Conservation (phyloP, 139 green algal genomes). For the Nannochloris sp. region DNA sequence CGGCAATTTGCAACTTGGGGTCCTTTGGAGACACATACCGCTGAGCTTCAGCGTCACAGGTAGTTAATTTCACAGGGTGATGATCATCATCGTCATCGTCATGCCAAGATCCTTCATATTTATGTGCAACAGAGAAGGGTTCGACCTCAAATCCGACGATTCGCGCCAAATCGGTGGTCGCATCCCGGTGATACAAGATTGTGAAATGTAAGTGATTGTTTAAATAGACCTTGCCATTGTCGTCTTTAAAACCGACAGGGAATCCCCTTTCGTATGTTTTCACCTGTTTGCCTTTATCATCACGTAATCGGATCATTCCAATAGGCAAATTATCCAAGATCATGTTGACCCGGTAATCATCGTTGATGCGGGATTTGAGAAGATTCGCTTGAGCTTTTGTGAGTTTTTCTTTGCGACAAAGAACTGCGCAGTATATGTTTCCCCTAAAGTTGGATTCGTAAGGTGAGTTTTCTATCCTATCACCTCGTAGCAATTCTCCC, state of each 20-base stretch:
- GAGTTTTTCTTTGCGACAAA: slow-evolving; percentile 80
- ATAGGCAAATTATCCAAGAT: slow-evolving; percentile 99
- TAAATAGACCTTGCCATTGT: slow-evolving; percentile 71
- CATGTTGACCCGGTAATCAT: slow-evolving; percentile 99
- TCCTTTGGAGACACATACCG: slow-evolving; percentile 71
- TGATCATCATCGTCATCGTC: slow-evolving; percentile 29
- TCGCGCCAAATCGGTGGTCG: slow-evolving; percentile 63
- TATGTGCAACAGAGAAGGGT: slow-evolving; percentile 76
- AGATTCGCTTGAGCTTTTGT: slow-evolving; percentile 61
- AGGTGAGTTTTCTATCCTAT: slow-evolving; percentile 96
- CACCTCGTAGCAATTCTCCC: slow-evolving; percentile 93
- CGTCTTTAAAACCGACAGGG: slow-evolving; percentile 83
- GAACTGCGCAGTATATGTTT: slow-evolving; percentile 91
- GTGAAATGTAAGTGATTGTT: slow-evolving; percentile 98
- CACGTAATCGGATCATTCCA: slow-evolving; percentile 79
- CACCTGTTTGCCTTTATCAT: slow-evolving; percentile 59
- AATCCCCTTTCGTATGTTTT: slow-evolving; percentile 95
- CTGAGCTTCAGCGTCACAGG: slow-evolving; percentile 78
- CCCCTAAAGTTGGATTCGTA: slow-evolving; percentile 87
- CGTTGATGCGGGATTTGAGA: slow-evolving; percentile 78
- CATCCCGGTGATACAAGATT: slow-evolving; percentile 92
- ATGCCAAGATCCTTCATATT: slow-evolving; percentile 67
- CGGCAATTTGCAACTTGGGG: slow-evolving; percentile 66
- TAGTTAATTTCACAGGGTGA: slow-evolving; percentile 60
- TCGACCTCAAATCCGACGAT: slow-evolving; percentile 99